These are phyloP conservation scores for Globisporangium splendens DNA, from an alignment of 352 stramenopile species.

Conservation along the genomic window DNA sequence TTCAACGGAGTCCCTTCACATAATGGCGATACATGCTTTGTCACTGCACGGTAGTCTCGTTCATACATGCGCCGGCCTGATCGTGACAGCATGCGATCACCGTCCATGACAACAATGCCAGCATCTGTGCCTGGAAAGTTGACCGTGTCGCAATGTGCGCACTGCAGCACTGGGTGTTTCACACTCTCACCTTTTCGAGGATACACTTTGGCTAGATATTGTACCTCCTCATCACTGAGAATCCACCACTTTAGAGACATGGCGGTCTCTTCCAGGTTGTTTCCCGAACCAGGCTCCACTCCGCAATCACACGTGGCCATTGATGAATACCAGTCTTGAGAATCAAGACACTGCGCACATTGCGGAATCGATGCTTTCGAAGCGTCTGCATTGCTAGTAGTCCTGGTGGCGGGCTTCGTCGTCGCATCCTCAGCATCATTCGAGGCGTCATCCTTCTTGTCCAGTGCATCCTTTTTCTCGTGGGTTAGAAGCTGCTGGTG, in stretches of 20 bases:
- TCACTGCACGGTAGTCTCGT: slow-evolving; percentile 74
- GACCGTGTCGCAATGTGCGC: slow-evolving; percentile 68
- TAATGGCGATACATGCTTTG: slow-evolving; percentile 69
- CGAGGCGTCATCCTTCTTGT: slow-evolving; percentile 4
- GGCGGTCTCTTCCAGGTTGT: slow-evolving; percentile 2
- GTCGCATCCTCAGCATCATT: no score
- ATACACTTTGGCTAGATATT: slow-evolving; percentile 66
- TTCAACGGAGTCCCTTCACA: slow-evolving; percentile 70
- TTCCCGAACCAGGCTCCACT: not conserved
- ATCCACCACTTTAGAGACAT: slow-evolving; percentile 66
- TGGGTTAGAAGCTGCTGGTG: slow-evolving; percentile 51
- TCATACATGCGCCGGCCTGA: slow-evolving; percentile 74
- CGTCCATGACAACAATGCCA: slow-evolving; percentile 67
- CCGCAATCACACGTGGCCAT: slow-evolving; percentile 28
- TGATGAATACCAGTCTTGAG: slow-evolving; percentile 35
- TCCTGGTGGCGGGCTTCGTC: not conserved
- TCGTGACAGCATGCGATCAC: slow-evolving; percentile 64
- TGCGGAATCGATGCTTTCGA: slow-evolving; percentile 34
- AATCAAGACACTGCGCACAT: slow-evolving; percentile 50
- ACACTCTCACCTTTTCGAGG: slow-evolving; percentile 36
- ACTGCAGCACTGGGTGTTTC: slow-evolving; percentile 65
- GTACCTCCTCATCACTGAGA: slow-evolving; percentile 60
- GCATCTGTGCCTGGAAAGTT: slow-evolving; percentile 77
- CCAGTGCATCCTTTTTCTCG: slow-evolving; percentile 32
- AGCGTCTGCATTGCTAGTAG: not conserved